phyloP scores from a whole-genome alignment of 345 rosid genomes.

The Lenwebbia sp. region DNA sequence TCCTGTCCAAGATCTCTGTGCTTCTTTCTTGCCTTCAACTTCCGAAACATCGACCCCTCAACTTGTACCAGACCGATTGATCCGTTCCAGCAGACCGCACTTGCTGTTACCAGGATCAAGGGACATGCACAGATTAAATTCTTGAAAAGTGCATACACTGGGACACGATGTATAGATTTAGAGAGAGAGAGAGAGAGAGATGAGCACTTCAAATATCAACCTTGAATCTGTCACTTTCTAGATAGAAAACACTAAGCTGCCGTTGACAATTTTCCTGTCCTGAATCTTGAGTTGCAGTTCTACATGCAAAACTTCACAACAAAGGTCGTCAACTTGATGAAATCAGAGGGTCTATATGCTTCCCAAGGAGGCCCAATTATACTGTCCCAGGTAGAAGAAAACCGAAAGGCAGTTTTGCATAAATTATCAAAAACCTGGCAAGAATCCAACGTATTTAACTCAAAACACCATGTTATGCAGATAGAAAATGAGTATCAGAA shows the following conservation, averaged over 20 bases:
- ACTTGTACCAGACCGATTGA: too few species aligned
- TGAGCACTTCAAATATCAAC: neutral
- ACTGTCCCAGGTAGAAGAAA: slow-evolving; percentile 56
- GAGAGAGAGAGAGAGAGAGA: neutral
- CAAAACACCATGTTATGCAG: slow-evolving; percentile 9
- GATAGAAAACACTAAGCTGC: neutral
- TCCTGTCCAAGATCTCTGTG: neutral
- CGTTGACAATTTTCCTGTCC: neutral
- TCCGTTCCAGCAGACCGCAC: too few species aligned
- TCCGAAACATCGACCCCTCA: neutral
- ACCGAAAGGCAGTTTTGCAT: neutral
- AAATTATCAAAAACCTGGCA: neutral
- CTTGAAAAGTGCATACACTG: too few species aligned
- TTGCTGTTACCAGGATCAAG: too few species aligned
- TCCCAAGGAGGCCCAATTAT: slow-evolving; percentile 97
- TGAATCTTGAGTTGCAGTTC: slow-evolving; percentile 13
- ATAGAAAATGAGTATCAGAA: slow-evolving; percentile 81
- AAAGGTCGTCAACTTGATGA: slow-evolving; percentile 67
- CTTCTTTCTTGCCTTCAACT: neutral
- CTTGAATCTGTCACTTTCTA: neutral
- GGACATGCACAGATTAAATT: too few species aligned
- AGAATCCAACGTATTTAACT: neutral
- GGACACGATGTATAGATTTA: too few species aligned
- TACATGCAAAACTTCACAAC: slow-evolving; percentile 64
- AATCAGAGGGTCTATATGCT: slow-evolving; percentile 67